Evolutionary conservation across 768 basidiomycete species (phyloP), one percentile per base, ranked within the genome.

Genomic region (Russula brevipes): DNA sequence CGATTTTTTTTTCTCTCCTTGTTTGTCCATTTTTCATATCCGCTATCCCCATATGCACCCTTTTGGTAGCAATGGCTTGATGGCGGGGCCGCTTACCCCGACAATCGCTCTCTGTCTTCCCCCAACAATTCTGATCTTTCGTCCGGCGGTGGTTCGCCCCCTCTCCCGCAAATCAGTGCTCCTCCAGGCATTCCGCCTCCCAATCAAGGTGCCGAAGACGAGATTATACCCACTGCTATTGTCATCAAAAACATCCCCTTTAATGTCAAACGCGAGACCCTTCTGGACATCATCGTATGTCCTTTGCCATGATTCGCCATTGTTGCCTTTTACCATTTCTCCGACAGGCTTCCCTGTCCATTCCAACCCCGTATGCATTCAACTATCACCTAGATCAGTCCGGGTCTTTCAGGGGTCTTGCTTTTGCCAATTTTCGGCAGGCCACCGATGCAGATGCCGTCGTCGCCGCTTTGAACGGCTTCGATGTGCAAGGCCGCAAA

Each of bases 211-310:
- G 70, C 73, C 47, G 91, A 93, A 69, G 94, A 97, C 76, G 94
- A 97, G 74, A 82, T 97, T 74, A 98, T 98, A 77, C 96, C 96
- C 59, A 98, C 95, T 10, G 97, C 97, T 59, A 98, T 99, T 72
- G 97, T 99, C 73, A 98, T 99, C 76, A 99, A 99, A 85, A 98
- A 98, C 81, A 99, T 99, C 79, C 96, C 96, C 69, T 99, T 99
- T 82, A 94, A 94, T 71, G 94, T 98, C 69, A 92, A 94, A 78
- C 88, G 92, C 72, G 96, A 98, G 78, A 92, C 92, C 49, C 84
- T 99, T 69, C 86, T 98, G 72, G 88, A 90, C 78, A 94, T 98
- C 74, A 98, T 99, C 74, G 95, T 96, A 61, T 67, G 92, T 84
- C 53, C 55, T 67, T 60, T 59, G 49, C 54, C 66, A 45, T 17